phyloP scores from a whole-genome alignment of 2,329 filamentous ascomycete species.

The Aspergillus texensis region DNA sequence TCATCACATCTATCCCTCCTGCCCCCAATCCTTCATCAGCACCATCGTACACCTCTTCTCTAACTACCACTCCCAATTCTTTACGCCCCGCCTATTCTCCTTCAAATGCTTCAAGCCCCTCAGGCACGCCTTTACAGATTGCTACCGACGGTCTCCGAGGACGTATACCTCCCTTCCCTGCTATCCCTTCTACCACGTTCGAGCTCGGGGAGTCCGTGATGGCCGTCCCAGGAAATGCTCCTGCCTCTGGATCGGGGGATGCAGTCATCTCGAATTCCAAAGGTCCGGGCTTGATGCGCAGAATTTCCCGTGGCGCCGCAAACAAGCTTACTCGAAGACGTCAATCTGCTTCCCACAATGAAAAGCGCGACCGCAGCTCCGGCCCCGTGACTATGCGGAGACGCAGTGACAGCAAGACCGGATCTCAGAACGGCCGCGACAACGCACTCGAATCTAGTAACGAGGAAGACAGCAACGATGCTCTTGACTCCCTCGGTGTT shows the following conservation, averaged over 20 bases:
- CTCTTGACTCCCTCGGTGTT: slow-evolving; percentile 47
- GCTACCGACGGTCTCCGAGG: slow-evolving; percentile 38
- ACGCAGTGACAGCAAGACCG: slow-evolving; percentile 85
- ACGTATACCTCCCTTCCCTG: slow-evolving; percentile 28
- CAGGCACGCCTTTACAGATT: slow-evolving; percentile 37
- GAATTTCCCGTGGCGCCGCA: slow-evolving; percentile 79
- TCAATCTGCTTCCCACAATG: slow-evolving; percentile 74
- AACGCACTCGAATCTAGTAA: slow-evolving; percentile 47
- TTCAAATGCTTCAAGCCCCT: slow-evolving; percentile 39
- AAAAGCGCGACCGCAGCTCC: slow-evolving; percentile 81
- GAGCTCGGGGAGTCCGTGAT: slow-evolving; percentile 75
- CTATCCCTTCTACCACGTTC: slow-evolving; percentile 56
- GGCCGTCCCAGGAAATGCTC: slow-evolving; percentile 44
- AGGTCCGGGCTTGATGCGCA: slow-evolving; percentile 73
- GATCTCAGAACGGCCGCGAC: slow-evolving; percentile 57
- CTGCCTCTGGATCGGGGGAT: slow-evolving; percentile 61
- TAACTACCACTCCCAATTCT: slow-evolving; percentile 34
- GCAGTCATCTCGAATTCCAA: slow-evolving; percentile 57
- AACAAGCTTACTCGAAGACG: slow-evolving; percentile 70
- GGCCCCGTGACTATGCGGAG: slow-evolving; percentile 86
- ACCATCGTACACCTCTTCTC: slow-evolving; percentile 33
- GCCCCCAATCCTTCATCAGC: slow-evolving; percentile 30
- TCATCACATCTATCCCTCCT: slow-evolving; percentile 33
- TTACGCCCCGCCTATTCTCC: slow-evolving; percentile 28
- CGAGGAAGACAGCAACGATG: slow-evolving; percentile 47